A percentile compares a stretch with the other conserved stretches of the same genome.
Conservation (phyloP, 176 grass and related monocot genomes). For the Puccinellia tenuiflora region DNA sequence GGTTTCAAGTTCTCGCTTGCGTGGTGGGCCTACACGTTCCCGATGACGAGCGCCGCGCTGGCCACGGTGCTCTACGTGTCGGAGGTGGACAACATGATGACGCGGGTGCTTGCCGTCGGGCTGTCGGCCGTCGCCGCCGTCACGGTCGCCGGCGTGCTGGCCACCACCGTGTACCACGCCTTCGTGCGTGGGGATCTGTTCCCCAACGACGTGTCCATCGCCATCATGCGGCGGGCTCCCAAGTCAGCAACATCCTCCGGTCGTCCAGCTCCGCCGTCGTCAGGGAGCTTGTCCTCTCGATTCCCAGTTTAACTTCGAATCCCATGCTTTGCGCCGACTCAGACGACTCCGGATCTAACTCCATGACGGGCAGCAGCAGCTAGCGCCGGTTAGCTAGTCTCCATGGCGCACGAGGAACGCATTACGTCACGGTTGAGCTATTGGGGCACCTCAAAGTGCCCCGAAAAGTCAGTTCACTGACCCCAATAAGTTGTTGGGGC, state of each 20-base stretch:
- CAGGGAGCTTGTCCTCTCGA: not conserved
- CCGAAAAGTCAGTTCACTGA: no score
- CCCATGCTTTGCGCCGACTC: not conserved
- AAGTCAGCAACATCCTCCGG: not conserved
- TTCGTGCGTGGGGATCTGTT: not conserved
- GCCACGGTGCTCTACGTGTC: not conserved
- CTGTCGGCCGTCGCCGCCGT: not conserved
- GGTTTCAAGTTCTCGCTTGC: not conserved
- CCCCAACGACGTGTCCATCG: not conserved
- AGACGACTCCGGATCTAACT: not conserved
- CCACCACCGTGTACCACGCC: not conserved
- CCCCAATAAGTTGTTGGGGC: no score
- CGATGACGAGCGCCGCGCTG: not conserved
- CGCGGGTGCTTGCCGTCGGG: not conserved
- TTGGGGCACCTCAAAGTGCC: no score
- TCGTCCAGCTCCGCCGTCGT: not conserved
- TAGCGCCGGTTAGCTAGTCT: no score
- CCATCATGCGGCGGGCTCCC: not conserved
- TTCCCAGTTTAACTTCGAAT: not conserved
- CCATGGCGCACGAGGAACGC: no score
- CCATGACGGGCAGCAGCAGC: no score
- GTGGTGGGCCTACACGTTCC: constrained; percentile 2
- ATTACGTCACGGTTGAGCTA: no score
- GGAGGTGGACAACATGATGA: not conserved
- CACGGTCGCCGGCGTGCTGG: not conserved